Evolutionary conservation across 495 filamentous ascomycete species (phyloP).

Genomic region (Penicillium longicatenatum): DNA sequence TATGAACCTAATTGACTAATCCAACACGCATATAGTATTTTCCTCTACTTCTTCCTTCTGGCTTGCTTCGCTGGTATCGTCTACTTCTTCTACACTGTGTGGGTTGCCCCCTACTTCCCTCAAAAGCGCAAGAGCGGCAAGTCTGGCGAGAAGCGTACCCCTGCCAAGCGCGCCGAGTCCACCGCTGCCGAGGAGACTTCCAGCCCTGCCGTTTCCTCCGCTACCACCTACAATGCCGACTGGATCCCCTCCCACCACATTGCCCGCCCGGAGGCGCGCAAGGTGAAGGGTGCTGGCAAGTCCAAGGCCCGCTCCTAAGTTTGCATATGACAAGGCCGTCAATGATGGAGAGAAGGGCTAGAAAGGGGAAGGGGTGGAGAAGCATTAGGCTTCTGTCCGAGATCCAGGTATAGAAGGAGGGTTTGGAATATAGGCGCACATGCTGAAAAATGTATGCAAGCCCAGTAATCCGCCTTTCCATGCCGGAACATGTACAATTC

Average conservation of each 20-base stretch:
- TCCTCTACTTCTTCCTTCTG: conserved; percentile 92
- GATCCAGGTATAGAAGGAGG: conserved; percentile 9
- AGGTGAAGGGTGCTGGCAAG: conserved; percentile 71
- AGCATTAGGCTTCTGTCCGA: conserved; percentile 9
- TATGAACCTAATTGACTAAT: conserved; percentile 26
- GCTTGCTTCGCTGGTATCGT: conserved; percentile 73
- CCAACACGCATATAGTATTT: conserved; percentile 62
- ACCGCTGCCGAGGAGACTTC: conserved; percentile 62
- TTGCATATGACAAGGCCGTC: conserved; percentile 5
- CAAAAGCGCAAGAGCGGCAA: conserved; percentile 75
- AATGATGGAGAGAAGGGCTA: background rate
- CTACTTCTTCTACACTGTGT: conserved; percentile 98
- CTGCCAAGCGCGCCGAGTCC: conserved; percentile 64
- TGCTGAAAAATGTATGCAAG: conserved; percentile 35
- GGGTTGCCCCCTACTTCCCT: conserved; percentile 95
- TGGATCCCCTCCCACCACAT: conserved; percentile 95
- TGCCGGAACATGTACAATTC: conserved; percentile 38
- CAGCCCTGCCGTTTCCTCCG: conserved; percentile 67
- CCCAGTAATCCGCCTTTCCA: conserved; percentile 12
- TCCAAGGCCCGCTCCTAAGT: conserved; percentile 53
- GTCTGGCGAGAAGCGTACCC: conserved; percentile 59
- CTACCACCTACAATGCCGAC: conserved; percentile 86
- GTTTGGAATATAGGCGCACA: background rate
- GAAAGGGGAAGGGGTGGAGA: conserved; percentile 8
- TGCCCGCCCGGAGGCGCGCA: conserved; percentile 78